These are phyloP conservation scores for Zalaria sp. DNA, from an alignment of 2,329 filamentous ascomycete species.

Conservation along the genomic window DNA sequence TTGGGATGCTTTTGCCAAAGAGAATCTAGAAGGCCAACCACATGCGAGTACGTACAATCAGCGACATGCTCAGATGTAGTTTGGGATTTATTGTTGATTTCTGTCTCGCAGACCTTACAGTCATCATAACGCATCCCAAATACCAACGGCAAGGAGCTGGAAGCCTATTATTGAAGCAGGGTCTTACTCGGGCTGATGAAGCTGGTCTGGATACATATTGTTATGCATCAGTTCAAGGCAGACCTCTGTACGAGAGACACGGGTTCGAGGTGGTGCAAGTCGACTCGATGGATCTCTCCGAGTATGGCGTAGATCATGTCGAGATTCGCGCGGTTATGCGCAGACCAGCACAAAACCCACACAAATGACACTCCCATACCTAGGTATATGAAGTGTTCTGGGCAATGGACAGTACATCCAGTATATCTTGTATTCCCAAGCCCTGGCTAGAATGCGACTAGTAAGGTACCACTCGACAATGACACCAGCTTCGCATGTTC, in stretches of 20 bases:
- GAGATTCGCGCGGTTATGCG: conserved; percentile 2
- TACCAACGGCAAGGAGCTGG: conserved; percentile 26
- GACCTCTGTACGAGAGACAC: conserved; percentile 17
- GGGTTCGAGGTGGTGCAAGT: conserved; percentile 11
- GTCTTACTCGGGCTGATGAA: conserved; percentile 22
- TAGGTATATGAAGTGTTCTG: too few relatives aligned
- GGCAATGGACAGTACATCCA: too few relatives aligned
- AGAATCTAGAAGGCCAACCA: conserved; percentile 6
- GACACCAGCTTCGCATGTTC: too few relatives aligned
- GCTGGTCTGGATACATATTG: conserved; percentile 10
- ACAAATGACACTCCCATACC: neutral
- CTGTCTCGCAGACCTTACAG: conserved; percentile 9
- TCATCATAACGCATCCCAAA: conserved; percentile 21
- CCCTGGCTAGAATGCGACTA: too few relatives aligned
- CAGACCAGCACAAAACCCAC: neutral
- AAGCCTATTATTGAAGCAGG: conserved; percentile 22
- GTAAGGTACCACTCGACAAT: too few relatives aligned
- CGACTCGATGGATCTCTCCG: neutral
- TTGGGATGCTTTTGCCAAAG: conserved; percentile 7
- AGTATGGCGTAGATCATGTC: conserved; percentile 2
- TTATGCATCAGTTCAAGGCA: conserved; percentile 8
- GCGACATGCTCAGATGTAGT: too few relatives aligned
- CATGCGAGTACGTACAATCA: conserved; percentile 9
- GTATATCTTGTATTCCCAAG: too few relatives aligned
- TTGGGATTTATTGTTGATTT: too few relatives aligned